Evolutionary conservation across 2,329 filamentous ascomycete genomes (phyloP).

Genomic region (Colletotrichum gloeosporioides): DNA sequence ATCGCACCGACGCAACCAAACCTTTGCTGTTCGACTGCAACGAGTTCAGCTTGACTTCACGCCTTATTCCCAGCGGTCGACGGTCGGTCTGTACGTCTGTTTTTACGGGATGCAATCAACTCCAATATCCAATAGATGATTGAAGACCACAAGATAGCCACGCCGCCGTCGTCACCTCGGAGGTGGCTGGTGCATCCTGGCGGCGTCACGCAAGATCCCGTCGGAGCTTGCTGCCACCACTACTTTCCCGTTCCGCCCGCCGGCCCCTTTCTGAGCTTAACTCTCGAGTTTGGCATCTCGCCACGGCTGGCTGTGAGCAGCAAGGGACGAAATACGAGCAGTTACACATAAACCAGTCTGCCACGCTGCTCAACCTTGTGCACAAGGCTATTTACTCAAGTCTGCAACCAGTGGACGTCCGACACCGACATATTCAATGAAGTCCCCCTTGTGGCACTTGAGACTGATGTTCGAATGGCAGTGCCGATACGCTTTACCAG

Average conservation of each 20-base stretch:
- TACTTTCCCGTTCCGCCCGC: not conserved
- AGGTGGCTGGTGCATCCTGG: not conserved
- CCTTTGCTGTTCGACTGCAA: not conserved
- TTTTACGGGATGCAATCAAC: not conserved
- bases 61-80: not conserved
- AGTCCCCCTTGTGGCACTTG: not conserved
- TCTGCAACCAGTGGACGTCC: not conserved
- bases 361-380: not conserved
- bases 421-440: not conserved
- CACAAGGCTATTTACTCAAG: not conserved
- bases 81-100: not conserved
- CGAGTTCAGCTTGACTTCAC: not conserved
- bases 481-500: not conserved
- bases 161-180: not conserved
- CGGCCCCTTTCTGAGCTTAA: not conserved
- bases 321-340: not conserved
- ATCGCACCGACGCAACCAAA: not conserved
- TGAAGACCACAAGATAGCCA: not conserved
- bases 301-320: not conserved
- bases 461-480: not conserved
- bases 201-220: not conserved
- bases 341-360: not conserved
- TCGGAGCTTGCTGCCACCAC: not conserved
- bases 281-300: not conserved
- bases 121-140: not conserved